These are phyloP conservation scores for Piromyces finnis DNA, from an alignment of 192 early-diverging fungal genomes.

Conservation along the genomic window DNA sequence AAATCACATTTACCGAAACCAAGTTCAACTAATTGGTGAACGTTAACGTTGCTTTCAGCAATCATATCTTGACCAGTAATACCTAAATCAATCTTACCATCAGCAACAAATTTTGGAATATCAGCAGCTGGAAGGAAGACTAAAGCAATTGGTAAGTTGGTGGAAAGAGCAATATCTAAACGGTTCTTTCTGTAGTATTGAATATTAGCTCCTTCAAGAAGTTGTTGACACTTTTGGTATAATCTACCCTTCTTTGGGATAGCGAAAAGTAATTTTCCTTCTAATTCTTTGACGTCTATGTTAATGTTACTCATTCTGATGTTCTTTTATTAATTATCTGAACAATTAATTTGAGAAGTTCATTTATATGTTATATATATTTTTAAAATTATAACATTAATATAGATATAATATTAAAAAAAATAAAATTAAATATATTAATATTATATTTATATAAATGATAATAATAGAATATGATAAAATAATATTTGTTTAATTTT, in stretches of 20 bases:
- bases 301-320: too few relatives aligned
- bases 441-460: too few relatives aligned
- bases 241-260: constrained; percentile 96
- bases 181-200: constrained; percentile 86
- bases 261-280: not conserved
- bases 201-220: constrained; percentile 82
- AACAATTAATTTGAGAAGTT: too few relatives aligned
- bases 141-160: constrained; percentile 82
- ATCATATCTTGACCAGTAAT: constrained; percentile 96
- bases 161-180: constrained; percentile 90
- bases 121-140: constrained; percentile 91
- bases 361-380: too few relatives aligned
- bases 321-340: too few relatives aligned
- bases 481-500: too few relatives aligned
- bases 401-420: too few relatives aligned
- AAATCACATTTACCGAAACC: constrained; percentile 91
- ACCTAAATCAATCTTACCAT: constrained; percentile 89
- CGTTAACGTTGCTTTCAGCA: constrained; percentile 53
- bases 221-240: constrained; percentile 64
- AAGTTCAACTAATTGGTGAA: constrained; percentile 47
- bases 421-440: too few relatives aligned
- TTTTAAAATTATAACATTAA: too few relatives aligned
- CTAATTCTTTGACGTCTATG: too few relatives aligned
- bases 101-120: constrained; percentile 88
- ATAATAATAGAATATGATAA: too few relatives aligned